Base-by-base conservation (phyloP, 495 filamentous ascomycete species). In the Penicillium desertorum region DNA sequence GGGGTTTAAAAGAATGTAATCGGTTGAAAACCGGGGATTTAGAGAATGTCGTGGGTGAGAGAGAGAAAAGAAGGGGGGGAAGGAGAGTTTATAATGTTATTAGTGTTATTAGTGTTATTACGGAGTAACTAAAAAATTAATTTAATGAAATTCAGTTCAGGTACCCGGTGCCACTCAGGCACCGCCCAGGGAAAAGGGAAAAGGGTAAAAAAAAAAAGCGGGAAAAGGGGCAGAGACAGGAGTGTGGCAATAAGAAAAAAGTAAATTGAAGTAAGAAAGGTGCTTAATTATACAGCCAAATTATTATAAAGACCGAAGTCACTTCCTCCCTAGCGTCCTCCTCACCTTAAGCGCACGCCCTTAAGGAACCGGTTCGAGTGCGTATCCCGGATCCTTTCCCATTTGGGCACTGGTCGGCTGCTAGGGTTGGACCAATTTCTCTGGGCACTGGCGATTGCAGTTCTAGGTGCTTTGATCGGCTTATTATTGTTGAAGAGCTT, bases 1-100 rank as follows among this genome's bases (percentile, higher is more conserved):
- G 60, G 55, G 51, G 48, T 54, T 61, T 47, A 67, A 79, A 82
- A 77, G 79, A 82, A 75, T 79, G 79, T 76, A 81, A 70, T 81
- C 76, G 77, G 79, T 71, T 52, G 50, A 69, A 69, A 62, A 69
- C 70, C 71, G 71, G 66, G 62, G 56, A 49, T 58, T 42, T 45
- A 68, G 59, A 65, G 68, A 68, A 50, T 62, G 60, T 62, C 45
- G 36, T 63, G 64, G 61, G 51, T 50, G 56, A 56, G 49, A 42
- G 51, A 58, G 42, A 48, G 45, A 54, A 32, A 50, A 41, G 27
- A 47, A 51, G 52, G 51, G 58, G 58, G 56, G 45, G 50, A 20
- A 49, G 49, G 37, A 36, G 16, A 17, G 50, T 55, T 62, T 60
- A 64, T 62, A 61, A 59, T n/a, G n/a, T n/a, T n/a, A n/a, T n/a